These are phyloP conservation scores for Trypanosoma lewisi DNA, from an alignment of 208 protist species.

Conservation along the genomic window DNA sequence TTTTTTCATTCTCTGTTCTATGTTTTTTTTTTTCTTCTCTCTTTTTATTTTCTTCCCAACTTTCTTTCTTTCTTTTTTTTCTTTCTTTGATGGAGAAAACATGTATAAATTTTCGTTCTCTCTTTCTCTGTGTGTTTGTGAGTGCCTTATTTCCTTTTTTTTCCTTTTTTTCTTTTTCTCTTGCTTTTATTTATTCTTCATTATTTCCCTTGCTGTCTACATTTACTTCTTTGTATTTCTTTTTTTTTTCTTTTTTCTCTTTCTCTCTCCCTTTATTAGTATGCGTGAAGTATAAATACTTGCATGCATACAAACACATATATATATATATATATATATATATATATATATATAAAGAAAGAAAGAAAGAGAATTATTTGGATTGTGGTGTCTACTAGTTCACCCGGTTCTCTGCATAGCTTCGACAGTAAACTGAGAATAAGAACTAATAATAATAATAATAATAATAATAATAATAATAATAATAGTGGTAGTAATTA, in stretches of 20 bases:
- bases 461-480: slow-evolving; percentile 5
- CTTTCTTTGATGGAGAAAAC: background rate
- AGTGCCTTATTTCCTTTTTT: slow-evolving; percentile 3
- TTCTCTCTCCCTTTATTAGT: background rate
- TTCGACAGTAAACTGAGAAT: background rate
- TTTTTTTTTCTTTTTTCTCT: slow-evolving; percentile 12
- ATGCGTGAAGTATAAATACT: background rate
- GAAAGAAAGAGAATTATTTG: background rate
- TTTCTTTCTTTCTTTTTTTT: slow-evolving; percentile 18
- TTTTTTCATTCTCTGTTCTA: background rate
- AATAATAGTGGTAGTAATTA: background rate
- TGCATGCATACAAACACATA: background rate
- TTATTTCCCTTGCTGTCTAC: background rate
- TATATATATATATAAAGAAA: no score
- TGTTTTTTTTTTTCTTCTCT: background rate
- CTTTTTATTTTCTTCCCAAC: slow-evolving; percentile 7
- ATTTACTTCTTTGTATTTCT: background rate
- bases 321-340: slow-evolving; percentile 9
- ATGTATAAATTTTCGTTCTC: background rate
- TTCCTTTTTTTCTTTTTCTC: background rate
- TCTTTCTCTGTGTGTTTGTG: background rate
- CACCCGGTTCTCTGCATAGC: no score
- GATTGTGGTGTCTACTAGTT: background rate
- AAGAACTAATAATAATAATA: background rate
- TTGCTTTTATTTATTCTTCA: background rate